Evolutionary conservation across 176 grass and related monocot species (phyloP), one percentile per base, ranked within the genome.

Genomic region (Elymus sibiricus): DNA sequence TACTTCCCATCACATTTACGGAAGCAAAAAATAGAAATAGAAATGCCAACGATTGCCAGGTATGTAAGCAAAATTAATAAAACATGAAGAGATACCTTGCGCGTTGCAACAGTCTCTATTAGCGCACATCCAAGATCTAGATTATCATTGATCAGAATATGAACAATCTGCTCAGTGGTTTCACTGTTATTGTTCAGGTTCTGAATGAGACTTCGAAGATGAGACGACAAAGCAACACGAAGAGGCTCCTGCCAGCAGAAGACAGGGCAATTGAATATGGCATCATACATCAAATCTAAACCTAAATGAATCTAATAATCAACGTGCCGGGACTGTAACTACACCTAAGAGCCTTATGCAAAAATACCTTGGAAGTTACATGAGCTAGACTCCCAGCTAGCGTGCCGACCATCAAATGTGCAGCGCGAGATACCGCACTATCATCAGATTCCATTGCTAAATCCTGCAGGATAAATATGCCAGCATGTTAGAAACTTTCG

Each of bases 61-160:
- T 62, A 44, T 62, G 19, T 35, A 60, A 46, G 56, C 61, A 61
- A 58, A 87, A 37, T 74, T 74, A 42, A 83, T 28, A 46, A 46
- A 84, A 73, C 71, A 76, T 5, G 29, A 84, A 83, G 44, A 82
- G 71, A 13, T 69, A 98, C 96, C 93, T 98, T 95, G 64, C 89
- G 89, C 75, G 96, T 95, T 53, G 96, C 96, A 71, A 95, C 96
- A 83, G 87, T 91, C 84, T 98, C 96, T 91, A 95, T 98, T 60
- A 98, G 56, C 75, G 96, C 96, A 86, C 96, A 98, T 32, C 96
- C 96, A 94, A 98, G 96, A 92, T 98, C 93, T 37, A 98, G 91
- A 92, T 98, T 92, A 86, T 98, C 96, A 29, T 89, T 94, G 76
- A 89, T 87, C 38, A 98, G 91, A 80, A 95, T 94, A 63, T 89